Percentiles rank a stretch among this genome's conserved stretches.
Evolutionary conservation across 2,329 filamentous ascomycete species (phyloP).

Genomic region (Trichoderma atroviride): DNA sequence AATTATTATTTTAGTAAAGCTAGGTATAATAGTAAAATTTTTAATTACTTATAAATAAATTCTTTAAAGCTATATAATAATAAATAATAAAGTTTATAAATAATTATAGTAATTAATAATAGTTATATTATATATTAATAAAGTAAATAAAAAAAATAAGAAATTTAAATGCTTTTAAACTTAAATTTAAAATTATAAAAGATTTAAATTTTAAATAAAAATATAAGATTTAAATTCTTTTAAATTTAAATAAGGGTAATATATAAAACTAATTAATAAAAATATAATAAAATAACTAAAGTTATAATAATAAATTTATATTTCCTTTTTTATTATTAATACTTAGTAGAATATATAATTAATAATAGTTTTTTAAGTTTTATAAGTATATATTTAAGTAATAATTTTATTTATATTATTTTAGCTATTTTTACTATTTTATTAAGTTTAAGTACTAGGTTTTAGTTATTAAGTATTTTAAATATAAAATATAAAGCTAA

Average conservation of each 20-base stretch:
- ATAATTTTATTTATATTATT: neutral
- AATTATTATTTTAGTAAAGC: neutral
- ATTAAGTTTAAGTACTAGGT: no score
- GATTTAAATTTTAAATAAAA: neutral
- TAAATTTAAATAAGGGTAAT: no score
- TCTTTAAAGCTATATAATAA: neutral
- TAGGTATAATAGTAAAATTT: neutral
- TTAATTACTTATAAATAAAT: neutral
- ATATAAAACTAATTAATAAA: no score
- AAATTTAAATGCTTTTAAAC: neutral
- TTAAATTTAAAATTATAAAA: neutral
- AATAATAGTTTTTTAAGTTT: no score
- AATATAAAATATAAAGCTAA: no score
- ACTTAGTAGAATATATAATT: neutral
- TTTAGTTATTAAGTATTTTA: no score
- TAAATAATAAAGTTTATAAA: no score
- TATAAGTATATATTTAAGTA: no score
- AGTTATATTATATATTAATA: neutral
- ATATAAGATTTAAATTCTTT: neutral
- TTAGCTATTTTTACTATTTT: no score
- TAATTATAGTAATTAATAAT: neutral
- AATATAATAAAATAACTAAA: no score
- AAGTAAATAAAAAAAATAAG: neutral
- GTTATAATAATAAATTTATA: no score
- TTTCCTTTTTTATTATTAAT: no score